Evolutionary conservation across 2,329 filamentous ascomycete genomes (phyloP).

Genomic region (Hypoxylon sp.): DNA sequence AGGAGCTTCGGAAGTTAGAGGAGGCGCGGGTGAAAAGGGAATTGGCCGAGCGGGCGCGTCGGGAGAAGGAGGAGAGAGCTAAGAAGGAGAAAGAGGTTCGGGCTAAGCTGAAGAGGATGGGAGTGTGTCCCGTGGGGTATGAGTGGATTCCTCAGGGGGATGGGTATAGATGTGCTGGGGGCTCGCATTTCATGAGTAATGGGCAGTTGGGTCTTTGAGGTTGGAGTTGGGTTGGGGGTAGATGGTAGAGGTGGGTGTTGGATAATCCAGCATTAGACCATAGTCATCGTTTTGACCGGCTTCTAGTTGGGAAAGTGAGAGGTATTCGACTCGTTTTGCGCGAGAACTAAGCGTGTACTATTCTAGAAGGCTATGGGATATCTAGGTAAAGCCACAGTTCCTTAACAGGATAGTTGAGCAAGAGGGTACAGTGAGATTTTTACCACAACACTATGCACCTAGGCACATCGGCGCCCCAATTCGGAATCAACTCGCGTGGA

Average conservation of each 20-base stretch:
- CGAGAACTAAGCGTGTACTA: too few relatives aligned
- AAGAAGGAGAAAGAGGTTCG: constrained; percentile 60
- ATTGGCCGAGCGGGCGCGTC: constrained; percentile 29
- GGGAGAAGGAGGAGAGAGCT: constrained; percentile 57
- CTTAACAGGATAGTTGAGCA: too few relatives aligned
- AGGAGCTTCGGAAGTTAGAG: constrained; percentile 40
- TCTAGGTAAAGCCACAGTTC: too few relatives aligned
- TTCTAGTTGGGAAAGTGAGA: too few relatives aligned
- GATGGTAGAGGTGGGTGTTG: neutral
- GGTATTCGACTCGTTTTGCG: too few relatives aligned
- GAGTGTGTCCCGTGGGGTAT: constrained; percentile 70
- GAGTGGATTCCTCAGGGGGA: constrained; percentile 45
- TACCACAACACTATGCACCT: too few relatives aligned
- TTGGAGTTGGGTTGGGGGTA: neutral
- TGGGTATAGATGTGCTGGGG: constrained; percentile 46
- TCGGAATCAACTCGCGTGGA: too few relatives aligned
- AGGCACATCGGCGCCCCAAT: too few relatives aligned
- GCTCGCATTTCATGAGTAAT: constrained; percentile 45
- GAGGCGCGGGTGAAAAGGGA: constrained; percentile 21
- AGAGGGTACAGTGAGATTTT: too few relatives aligned
- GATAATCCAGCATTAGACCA: too few relatives aligned
- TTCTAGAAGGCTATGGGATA: too few relatives aligned
- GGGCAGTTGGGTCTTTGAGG: constrained; percentile 24
- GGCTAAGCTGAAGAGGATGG: constrained; percentile 66
- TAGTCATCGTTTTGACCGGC: too few relatives aligned